These are phyloP conservation scores for Ceratocystis variospora DNA, from an alignment of 2,329 filamentous ascomycete species.

Conservation along the genomic window DNA sequence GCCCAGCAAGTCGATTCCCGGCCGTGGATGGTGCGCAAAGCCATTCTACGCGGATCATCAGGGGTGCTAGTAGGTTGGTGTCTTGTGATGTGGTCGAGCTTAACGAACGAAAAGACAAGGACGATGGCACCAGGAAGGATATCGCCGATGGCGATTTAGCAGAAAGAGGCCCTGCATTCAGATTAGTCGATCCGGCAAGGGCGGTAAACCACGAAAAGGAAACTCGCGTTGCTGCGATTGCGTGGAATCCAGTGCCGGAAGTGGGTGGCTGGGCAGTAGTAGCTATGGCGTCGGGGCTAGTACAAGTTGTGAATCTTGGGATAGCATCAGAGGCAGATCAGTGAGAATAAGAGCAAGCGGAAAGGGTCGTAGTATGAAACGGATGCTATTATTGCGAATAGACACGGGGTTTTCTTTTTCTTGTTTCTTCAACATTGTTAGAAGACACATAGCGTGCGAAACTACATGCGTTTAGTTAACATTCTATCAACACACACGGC, in stretches of 20 bases:
- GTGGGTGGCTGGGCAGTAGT: constrained; percentile 54
- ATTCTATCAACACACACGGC: constrained; percentile 33
- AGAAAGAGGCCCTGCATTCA: constrained; percentile 24
- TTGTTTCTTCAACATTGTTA: neutral
- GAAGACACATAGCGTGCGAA: no score
- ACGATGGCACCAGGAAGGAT: constrained; percentile 26
- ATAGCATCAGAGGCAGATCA: constrained; percentile 23
- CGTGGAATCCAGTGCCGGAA: constrained; percentile 55
- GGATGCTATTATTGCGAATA: constrained; percentile 14
- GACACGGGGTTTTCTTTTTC: no score
- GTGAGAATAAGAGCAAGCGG: constrained; percentile 22
- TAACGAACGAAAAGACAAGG: constrained; percentile 27
- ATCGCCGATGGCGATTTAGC: constrained; percentile 17
- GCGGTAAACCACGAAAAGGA: constrained; percentile 46
- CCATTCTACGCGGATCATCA: constrained; percentile 10
- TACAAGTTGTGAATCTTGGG: constrained; percentile 53
- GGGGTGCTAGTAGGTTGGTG: constrained; percentile 38
- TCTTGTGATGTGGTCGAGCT: constrained; percentile 39
- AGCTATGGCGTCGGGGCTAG: constrained; percentile 51
- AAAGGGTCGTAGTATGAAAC: neutral
- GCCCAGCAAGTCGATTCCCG: constrained; percentile 26
- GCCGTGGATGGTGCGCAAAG: neutral
- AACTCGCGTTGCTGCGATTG: constrained; percentile 46
- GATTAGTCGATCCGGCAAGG: constrained; percentile 27
- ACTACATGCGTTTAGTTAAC: neutral